Base-by-base conservation (phyloP, 495 filamentous ascomycete species). In the Penicillium parvum region DNA sequence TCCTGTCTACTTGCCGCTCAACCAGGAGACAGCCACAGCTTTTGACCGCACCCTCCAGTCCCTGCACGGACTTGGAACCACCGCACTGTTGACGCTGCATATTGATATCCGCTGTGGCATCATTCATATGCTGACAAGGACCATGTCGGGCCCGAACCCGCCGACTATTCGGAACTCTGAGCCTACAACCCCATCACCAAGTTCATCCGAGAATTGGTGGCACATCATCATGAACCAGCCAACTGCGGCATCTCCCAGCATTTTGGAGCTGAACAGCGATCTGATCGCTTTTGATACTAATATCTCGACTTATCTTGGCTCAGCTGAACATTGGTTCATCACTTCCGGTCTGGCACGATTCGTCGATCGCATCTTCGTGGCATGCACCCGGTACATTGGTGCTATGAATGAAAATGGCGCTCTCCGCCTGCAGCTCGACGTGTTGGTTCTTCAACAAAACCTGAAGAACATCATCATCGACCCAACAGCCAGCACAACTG, bases 391-490 rank as follows among this genome's bases (percentile, higher is more conserved):
- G 8, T 70, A 72, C 43, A 83, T 90, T 33, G 76, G 77, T 23
- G 75, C 75, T 2, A 82, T 94, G 75, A 90, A 94, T 47, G 65
- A 66, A 23, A 74, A 82, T 42, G 92, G 94, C 11, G 86, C 82
- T 48, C 75, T 79, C 15, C 77, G 88, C 5, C 85, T 97, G 73
- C 83, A 87, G 53, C 76, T 96, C 20, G 94, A 97, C 56, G 87
- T 97, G 32, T 73, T 95, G 7, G 92, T 98, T 33, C 68, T 98
- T 20, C 90, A 96, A 57, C 94, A 97, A 52, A 95, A 95, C 50
- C 75, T 98, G 38, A 94, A 90, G 65, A 92, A 92, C 40, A 84
- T 98, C 45, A 88, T 71, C 37, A 55, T 68, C 10, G 58, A 66
- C 25, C 57, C 65, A 5, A 40, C 40, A 11, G 40, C 43, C 2